These are phyloP conservation scores for Diddensiella transvaalensis DNA, from an alignment of 805 yeast species.

Conservation along the genomic window DNA sequence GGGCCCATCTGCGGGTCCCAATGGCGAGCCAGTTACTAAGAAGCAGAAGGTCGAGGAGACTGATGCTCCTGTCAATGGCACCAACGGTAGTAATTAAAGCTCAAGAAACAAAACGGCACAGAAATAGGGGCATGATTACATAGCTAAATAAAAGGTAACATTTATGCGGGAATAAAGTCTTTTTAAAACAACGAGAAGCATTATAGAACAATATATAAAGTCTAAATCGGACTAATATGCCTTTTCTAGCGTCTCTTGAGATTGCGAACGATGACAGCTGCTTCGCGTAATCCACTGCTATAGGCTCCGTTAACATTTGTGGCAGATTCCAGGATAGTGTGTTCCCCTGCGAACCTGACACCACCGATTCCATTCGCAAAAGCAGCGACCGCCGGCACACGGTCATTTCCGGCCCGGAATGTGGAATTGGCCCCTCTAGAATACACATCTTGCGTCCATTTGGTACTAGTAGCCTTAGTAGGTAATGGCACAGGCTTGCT, in stretches of 20 bases:
- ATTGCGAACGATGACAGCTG: slow-evolving; percentile 22
- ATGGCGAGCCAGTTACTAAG: slow-evolving; percentile 26
- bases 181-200: no score
- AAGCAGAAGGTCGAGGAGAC: slow-evolving; percentile 30
- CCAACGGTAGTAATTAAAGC: background rate
- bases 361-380: slow-evolving; percentile 55
- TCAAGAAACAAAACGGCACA: no score
- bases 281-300: slow-evolving; percentile 65
- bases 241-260: no score
- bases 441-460: slow-evolving; percentile 71
- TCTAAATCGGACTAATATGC: no score
- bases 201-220: no score
- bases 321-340: slow-evolving; percentile 78
- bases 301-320: slow-evolving; percentile 94
- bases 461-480: slow-evolving; percentile 41
- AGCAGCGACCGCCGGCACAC: slow-evolving; percentile 32
- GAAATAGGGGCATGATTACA: no score
- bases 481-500: slow-evolving; percentile 37
- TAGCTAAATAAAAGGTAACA: no score
- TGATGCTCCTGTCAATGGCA: slow-evolving; percentile 5
- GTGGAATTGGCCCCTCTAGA: slow-evolving; percentile 78
- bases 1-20: slow-evolving; percentile 8
- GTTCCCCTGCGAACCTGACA: slow-evolving; percentile 88
- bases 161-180: no score
- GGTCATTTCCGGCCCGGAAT: slow-evolving; percentile 14